Conservation (phyloP, 176 grass and related monocot species). For the Aegilops bicornis region DNA sequence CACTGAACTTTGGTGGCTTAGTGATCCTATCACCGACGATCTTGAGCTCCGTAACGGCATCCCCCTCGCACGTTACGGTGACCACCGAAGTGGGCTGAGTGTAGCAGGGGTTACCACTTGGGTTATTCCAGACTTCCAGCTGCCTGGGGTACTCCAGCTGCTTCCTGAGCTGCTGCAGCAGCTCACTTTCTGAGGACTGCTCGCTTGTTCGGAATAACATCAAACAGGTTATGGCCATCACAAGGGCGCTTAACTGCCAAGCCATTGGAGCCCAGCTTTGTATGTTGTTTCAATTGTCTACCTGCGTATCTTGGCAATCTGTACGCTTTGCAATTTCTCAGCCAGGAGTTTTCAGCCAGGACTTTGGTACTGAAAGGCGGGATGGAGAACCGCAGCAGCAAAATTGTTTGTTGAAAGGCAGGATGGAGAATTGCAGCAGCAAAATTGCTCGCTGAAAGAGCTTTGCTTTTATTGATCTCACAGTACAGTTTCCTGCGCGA, state of each 20-base stretch:
- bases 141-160: constrained; percentile 80
- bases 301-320: neutral
- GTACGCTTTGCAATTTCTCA: neutral
- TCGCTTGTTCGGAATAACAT: constrained; percentile 48
- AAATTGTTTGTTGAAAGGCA: neutral
- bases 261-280: constrained; percentile 44
- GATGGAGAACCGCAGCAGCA: neutral
- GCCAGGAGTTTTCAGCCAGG: neutral
- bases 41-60: constrained; percentile 63
- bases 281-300: neutral
- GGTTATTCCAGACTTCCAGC: constrained; percentile 63
- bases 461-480: neutral
- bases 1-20: constrained; percentile 56
- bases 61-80: constrained; percentile 54
- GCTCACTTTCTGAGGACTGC: constrained; percentile 63
- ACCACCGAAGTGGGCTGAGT: constrained; percentile 43
- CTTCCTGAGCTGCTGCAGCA: constrained; percentile 81
- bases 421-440: neutral
- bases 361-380: neutral
- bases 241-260: constrained; percentile 23
- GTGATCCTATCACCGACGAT: constrained; percentile 77
- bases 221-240: constrained; percentile 54
- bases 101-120: constrained; percentile 56
- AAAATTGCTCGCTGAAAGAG: neutral
- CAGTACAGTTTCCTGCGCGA: neutral